A percentile compares a stretch with the other conserved stretches of the same genome.
Evolutionary conservation across 805 yeast species (phyloP).

Genomic region (Kockiozyma suomiensis): DNA sequence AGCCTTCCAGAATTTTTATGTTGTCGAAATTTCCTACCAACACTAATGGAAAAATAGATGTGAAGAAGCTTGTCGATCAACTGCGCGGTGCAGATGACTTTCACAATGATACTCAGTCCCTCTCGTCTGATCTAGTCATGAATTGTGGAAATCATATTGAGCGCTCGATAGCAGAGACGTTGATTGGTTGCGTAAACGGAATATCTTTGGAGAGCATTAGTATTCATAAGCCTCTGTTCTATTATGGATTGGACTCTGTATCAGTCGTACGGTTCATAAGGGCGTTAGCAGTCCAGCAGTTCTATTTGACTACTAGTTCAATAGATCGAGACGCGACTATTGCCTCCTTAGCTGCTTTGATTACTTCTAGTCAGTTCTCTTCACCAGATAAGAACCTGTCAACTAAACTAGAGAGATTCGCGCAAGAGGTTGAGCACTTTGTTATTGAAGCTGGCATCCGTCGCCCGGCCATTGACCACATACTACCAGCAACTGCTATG

Average conservation of each 20-base stretch:
- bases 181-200: conserved; percentile 4
- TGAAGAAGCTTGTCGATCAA: not conserved
- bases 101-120: too few relatives aligned
- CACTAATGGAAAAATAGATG: conserved; percentile 33
- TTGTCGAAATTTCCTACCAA: conserved; percentile 28
- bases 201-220: not conserved
- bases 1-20: conserved; percentile 26
- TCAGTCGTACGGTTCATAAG: conserved; percentile 24
- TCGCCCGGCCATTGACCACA: not conserved
- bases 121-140: not conserved
- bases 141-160: conserved; percentile 3
- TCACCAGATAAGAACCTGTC: not conserved
- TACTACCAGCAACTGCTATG: conserved; percentile 32
- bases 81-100: not conserved
- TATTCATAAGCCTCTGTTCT: conserved; percentile 21
- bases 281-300: conserved; percentile 6
- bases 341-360: not conserved
- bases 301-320: conserved; percentile 8
- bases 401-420: too few relatives aligned
- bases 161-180: conserved; percentile 10
- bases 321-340: conserved; percentile 15
- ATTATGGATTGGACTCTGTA: conserved; percentile 36
- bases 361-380: not conserved
- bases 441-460: not conserved
- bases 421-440: not conserved